Evolutionary conservation across 768 basidiomycete genomes (phyloP).

Genomic region (Tylopilus plumbeoviolaceoides): DNA sequence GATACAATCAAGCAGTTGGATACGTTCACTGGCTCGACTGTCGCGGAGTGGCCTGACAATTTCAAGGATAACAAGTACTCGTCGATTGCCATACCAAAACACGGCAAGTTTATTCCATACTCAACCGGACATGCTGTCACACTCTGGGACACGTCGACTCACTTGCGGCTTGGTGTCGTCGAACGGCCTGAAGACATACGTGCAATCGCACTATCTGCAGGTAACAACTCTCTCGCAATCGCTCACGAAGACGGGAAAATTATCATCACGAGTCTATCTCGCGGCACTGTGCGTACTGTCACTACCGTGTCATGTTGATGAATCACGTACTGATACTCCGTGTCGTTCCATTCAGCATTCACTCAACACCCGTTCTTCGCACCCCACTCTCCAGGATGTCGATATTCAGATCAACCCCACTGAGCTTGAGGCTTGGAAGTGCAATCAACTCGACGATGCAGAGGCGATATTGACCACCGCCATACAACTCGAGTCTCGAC

Average conservation of each 20-base stretch:
- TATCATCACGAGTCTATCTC: background rate
- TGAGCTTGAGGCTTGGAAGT: background rate
- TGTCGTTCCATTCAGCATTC: background rate
- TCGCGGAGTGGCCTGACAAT: background rate
- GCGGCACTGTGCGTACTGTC: background rate
- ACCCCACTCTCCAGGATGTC: background rate
- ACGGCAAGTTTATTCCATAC: background rate
- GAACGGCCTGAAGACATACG: background rate
- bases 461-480: background rate
- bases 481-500: background rate
- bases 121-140: background rate
- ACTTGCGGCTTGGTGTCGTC: background rate
- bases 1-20: background rate
- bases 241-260: background rate
- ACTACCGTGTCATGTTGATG: background rate
- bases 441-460: background rate
- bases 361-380: background rate
- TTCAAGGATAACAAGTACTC: background rate
- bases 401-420: background rate
- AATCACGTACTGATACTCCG: background rate
- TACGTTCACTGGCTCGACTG: background rate
- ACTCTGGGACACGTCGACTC: background rate
- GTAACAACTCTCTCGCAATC: background rate
- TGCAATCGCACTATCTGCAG: background rate
- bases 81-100: background rate